These are phyloP conservation scores for Myxozyma neotropica DNA, from an alignment of 805 yeast species.

Conservation along the genomic window DNA sequence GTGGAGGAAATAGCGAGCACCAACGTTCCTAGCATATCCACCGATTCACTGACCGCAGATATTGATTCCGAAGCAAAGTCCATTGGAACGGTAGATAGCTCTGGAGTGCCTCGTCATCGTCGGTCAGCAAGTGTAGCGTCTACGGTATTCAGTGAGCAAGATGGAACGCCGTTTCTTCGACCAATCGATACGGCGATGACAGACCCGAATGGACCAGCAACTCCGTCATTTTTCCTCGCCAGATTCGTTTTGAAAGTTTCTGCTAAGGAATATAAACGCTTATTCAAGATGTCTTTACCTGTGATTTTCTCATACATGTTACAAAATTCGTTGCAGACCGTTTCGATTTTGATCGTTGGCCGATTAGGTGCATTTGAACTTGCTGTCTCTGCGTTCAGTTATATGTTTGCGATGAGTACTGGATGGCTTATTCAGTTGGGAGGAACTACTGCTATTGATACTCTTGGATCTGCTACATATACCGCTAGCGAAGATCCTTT, in stretches of 20 bases:
- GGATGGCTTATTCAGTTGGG: conserved; percentile 38
- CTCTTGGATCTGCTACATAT: conserved; percentile 36
- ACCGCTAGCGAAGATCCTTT: conserved; percentile 35
- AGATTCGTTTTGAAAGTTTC: conserved; percentile 21
- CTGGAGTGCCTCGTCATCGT: conserved; percentile 3
- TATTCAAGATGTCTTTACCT: conserved; percentile 34
- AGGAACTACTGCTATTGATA: conserved; percentile 37
- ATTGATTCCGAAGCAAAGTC: conserved; percentile 16
- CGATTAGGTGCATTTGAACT: conserved; percentile 35
- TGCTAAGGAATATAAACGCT: conserved; percentile 24
- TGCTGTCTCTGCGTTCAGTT: conserved; percentile 35
- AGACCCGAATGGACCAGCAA: conserved; percentile 20
- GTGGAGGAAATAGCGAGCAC: not conserved
- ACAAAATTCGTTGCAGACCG: conserved; percentile 37
- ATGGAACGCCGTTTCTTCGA: not conserved
- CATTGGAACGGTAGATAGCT: conserved; percentile 4
- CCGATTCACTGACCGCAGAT: not conserved
- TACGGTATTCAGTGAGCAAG: not conserved
- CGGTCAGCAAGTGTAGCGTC: conserved; percentile 3
- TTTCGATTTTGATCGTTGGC: conserved; percentile 35
- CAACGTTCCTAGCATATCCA: not conserved
- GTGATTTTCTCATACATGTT: conserved; percentile 35
- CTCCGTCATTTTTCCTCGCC: conserved; percentile 17
- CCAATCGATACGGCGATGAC: conserved; percentile 27
- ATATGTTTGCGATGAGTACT: conserved; percentile 38